Evolutionary conservation across 2,329 filamentous ascomycete species (phyloP).

Genomic region (Bipolaris cookei): DNA sequence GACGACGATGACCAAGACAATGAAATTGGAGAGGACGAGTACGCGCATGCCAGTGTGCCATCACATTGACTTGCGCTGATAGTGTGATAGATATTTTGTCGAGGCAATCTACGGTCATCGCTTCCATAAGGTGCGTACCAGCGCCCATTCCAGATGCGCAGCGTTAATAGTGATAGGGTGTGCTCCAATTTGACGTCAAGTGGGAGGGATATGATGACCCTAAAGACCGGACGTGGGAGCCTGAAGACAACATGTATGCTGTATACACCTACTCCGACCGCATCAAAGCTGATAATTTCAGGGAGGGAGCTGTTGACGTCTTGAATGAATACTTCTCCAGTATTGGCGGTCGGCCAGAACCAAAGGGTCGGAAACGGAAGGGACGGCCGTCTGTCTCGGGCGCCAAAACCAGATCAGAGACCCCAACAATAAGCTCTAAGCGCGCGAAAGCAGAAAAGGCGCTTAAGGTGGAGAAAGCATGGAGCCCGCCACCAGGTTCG

Average conservation of each 20-base stretch:
- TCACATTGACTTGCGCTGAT: slow-evolving; percentile 26
- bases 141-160: slow-evolving; percentile 34
- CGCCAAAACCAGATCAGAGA: slow-evolving; percentile 29
- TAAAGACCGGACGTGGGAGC: slow-evolving; percentile 78
- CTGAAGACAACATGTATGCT: slow-evolving; percentile 71
- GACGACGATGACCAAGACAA: slow-evolving; percentile 48
- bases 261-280: not conserved
- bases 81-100: slow-evolving; percentile 68
- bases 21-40: slow-evolving; percentile 46
- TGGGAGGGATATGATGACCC: slow-evolving; percentile 80
- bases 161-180: slow-evolving; percentile 27
- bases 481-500: slow-evolving; percentile 72
- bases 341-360: slow-evolving; percentile 68
- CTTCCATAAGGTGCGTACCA: slow-evolving; percentile 45
- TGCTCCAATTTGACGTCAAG: slow-evolving; percentile 70
- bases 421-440: slow-evolving; percentile 34
- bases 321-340: slow-evolving; percentile 68
- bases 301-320: slow-evolving; percentile 56
- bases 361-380: slow-evolving; percentile 62
- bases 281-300: slow-evolving; percentile 15
- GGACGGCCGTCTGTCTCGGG: slow-evolving; percentile 34
- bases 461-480: slow-evolving; percentile 54
- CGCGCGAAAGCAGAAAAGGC: slow-evolving; percentile 50
- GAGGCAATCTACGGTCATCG: slow-evolving; percentile 74
- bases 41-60: slow-evolving; percentile 50